Base-by-base conservation (phyloP, 2,329 filamentous ascomycete genomes). In the Pseudogymnoascus sp. region DNA sequence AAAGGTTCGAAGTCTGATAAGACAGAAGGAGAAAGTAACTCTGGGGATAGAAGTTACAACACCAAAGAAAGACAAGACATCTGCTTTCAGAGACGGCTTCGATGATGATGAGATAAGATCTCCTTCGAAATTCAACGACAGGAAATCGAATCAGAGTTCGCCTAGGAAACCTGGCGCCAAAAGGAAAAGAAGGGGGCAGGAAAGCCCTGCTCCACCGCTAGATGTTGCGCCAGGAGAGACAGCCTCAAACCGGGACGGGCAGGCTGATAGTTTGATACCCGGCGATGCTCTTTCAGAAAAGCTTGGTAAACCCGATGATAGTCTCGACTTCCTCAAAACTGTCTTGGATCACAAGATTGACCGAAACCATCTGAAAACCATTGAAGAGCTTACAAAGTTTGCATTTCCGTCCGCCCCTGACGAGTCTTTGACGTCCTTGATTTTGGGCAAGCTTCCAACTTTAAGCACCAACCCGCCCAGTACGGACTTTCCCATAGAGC, bases 81-180 rank as follows among this genome's bases (percentile, higher is more conserved):
- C 83, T 75, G 79, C 82, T 1, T 77, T 89, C 60, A 82, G 88
- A 1, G 90, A 95, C 74, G 90, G 90, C 0, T 95, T 95, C 69
- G 89, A 93, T 62, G 72, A 74, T 46, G 78, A 79, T 61, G 80
- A 84, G 68, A 76, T 84, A 78, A 73, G 76, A 0, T 82, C 80
- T 3, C 80, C 81, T 1, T 80, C 78, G n/a, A 73, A 70, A 61
- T 72, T 72, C 38, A 67, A 68, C n/a, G 46, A 28, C 14, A 64
- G 60, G 66, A 77, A 73, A 68, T 68, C 72, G 11, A 78, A 75
- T 66, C 70, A 75, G n/a, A 74, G 74, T 12, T 83, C 82, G 2
- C 90, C 90, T 0, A 88, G 78, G 38, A 88, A 87, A 66, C 74
- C 76, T 66, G 77, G 76, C 63, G 80, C 79, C 5, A 93, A 93